Base-by-base conservation (phyloP, 2,329 filamentous ascomycete genomes). In the Coleophoma crateriformis region DNA sequence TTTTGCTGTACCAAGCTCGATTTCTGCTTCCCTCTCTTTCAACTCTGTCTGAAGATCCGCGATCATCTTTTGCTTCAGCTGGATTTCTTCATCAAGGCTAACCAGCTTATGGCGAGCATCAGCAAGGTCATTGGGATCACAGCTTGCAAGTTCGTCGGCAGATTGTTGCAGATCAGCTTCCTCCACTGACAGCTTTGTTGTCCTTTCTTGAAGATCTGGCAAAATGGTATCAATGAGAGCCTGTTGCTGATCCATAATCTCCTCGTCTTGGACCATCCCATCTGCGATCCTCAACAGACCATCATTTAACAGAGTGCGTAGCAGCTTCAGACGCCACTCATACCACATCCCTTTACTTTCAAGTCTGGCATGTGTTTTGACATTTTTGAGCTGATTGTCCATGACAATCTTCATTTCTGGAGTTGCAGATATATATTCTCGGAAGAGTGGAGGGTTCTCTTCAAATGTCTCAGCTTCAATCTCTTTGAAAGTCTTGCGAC, bases 321-420 rank as follows among this genome's bases (percentile, higher is more conserved):
- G 84, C 20, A 97, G 78, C 61, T 94, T 92, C 77, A 88, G 92
- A 38, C 94, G 85, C 94, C 94, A 99, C 62, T 92, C 87, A 66
- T 99, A 99, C 94, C 94, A 99, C 74, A 94, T 91, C 50, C 89
- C 90, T 65, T 96, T 96, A 71, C 92, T 96, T 46, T 91, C 75
- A 13, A 96, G 77, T 22, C 94, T 82, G 14, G 92, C 90, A 66
- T 95, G 88, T 0, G 90, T 91, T 73, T 96, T 97, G 68, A 96
- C 87, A 62, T 97, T 96, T 68, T 95, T 94, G 75, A 99, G 94
- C 64, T 97, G 91, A 57, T 88, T 94, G 70, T 99, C 92, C 85
- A 99, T 95, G 47, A 95, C 77, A 3, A 82, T 71, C 62, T 88
- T 90, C 64, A 95, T 84, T 54, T 95, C 89, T 1, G 90, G 82